Conservation (phyloP, 2,329 filamentous ascomycete species). For the Clarireedia hainanense region DNA sequence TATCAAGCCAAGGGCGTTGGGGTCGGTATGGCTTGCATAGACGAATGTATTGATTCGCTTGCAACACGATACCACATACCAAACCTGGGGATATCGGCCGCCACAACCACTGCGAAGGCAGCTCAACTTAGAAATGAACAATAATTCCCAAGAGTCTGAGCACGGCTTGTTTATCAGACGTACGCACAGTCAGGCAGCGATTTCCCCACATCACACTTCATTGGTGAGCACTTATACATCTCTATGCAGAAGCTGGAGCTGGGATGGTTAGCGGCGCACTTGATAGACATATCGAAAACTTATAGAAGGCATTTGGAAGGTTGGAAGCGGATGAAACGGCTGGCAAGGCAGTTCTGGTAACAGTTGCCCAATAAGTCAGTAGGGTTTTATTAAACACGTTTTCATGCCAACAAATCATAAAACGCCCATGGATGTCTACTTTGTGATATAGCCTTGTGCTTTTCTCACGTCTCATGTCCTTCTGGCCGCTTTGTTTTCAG, state of each 20-base stretch:
- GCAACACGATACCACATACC: not conserved
- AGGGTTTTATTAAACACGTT: not conserved
- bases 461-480: not conserved
- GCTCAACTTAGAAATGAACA: not conserved
- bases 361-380: not conserved
- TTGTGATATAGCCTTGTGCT: not conserved
- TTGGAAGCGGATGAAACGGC: not conserved
- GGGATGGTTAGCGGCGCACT: not conserved
- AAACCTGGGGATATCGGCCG: not conserved
- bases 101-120: not conserved
- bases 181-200: too few species aligned
- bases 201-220: too few species aligned
- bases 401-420: not conserved
- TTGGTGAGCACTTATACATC: too few species aligned
- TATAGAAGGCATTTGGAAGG: not conserved
- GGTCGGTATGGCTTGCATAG: not conserved
- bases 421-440: not conserved
- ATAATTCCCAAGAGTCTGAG: not conserved
- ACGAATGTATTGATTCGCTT: slow-evolving; percentile 5
- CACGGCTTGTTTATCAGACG: not conserved
- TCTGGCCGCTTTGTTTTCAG: too few species aligned
- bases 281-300: not conserved
- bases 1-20: not conserved
- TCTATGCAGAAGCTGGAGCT: not conserved
- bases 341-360: not conserved